Evolutionary conservation across 2,329 filamentous ascomycete species (phyloP), one percentile per base, ranked within the genome.

Genomic region (Trichoderma sp.): DNA sequence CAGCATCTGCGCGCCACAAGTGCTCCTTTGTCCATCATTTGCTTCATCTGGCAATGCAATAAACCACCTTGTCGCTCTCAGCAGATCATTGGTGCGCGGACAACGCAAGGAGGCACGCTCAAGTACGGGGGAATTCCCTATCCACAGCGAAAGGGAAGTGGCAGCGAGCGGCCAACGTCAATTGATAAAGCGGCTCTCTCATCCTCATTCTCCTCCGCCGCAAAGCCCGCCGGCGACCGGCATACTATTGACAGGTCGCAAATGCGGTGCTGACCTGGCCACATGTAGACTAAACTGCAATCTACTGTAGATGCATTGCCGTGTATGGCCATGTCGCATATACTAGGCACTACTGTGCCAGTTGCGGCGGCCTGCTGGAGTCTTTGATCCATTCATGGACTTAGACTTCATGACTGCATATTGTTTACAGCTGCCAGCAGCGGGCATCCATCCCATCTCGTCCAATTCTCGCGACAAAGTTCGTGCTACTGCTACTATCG

Each of bases 401-500:
- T 43, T n/a, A 43, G 39, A 18, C 24, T 24, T 28, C 28, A 43
- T 43, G 39, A n/a, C 39, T n/a, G 63, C 52, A 49, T 49, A 21
- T 10, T 24, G 46, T 21, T 49, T 24, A 21, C 46, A 13, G 21
- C n/a, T 24, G 11, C 46, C 11, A 24, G 46, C 21, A 24, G 46
- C 11, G 11, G 8, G 5, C 46, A 24, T 14, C 21, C 11, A 63
- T 51, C 59, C 32, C 18, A 8, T 66, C 21, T 28, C 5, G n/a
- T 16, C 37, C 39, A 58, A 58, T 49, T 24, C 32, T 28, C 6
- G 26, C 49, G 14, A 49, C 21, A 24, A 16, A 54, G 60, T 63
- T 32, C 26, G 24, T 56, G 37, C 61, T 56, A 56, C 61, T 28
- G 52, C 28, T 56, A 28, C 61, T 56, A 65, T 52, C 52, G 52